phyloP scores from a whole-genome alignment of 2,329 filamentous ascomycete genomes.

The Neoscytalidium dimidiatum region DNA sequence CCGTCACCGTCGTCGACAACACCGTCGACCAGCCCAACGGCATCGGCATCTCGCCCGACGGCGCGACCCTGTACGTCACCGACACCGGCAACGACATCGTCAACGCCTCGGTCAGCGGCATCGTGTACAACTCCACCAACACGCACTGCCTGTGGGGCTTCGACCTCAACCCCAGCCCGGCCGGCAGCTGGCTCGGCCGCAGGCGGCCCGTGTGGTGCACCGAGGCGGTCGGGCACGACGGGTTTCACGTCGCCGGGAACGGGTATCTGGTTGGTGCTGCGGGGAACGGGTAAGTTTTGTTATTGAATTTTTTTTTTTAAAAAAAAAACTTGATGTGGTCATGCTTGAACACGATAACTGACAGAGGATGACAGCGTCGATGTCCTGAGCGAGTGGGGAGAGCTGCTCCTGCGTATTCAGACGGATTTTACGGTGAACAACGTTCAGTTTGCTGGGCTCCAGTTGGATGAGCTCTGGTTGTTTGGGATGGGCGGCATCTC shows the following conservation, averaged over 20 bases:
- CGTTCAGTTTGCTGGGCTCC: not conserved
- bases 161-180: not conserved
- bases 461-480: not conserved
- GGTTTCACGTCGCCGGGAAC: not conserved
- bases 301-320: not conserved
- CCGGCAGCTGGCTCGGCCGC: not conserved
- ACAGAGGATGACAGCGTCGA: not conserved
- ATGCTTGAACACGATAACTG: too few species aligned
- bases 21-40: conserved; percentile 15
- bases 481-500: not conserved
- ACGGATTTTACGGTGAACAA: not conserved
- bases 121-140: conserved; percentile 2
- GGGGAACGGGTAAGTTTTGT: not conserved
- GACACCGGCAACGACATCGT: conserved; percentile 3
- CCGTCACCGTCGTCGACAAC: not conserved
- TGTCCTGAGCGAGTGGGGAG: not conserved
- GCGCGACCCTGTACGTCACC: not conserved
- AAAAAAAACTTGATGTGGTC: not conserved
- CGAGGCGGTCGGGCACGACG: not conserved
- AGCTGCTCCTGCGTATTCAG: not conserved
- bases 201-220: conserved; percentile 3
- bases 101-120: not conserved
- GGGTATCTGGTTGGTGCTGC: not conserved
- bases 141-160: not conserved
- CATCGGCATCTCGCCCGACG: conserved; percentile 15